Base-by-base conservation (phyloP, 1,139 yeast genomes). In the Kodamaea fungicola region DNA sequence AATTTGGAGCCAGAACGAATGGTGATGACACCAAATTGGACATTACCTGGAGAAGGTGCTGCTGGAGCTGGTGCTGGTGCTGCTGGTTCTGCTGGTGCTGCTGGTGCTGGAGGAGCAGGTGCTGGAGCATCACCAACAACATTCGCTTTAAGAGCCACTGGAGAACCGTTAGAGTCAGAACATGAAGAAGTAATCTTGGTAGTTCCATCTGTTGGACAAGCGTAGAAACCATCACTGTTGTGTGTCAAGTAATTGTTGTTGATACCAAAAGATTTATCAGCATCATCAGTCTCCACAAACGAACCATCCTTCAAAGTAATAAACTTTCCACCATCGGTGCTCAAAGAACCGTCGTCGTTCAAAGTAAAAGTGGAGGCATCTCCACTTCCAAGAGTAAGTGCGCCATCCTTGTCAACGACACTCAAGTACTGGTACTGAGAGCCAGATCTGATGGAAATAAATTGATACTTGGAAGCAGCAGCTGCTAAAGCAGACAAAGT, bases 381-480 rank as follows among this genome's bases (percentile, higher is more conserved):
- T 9, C 52, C 55, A 10, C 39, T 7, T 6, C 54, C 55, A 24
- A 55, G 52, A 12, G 42, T 40, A 22, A 54, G 40, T n/a, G 44
- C 45, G 30, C 42, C 46, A 29, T 40, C 29, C 8, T 38, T 31
- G 13, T 24, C 23, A 31, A 31, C 31, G 33, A 53, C 32, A 22
- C 37, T 12, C 19, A 38, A 29, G 42, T 46, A 53, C 27, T 57
- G 61, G 48, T 47, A 51, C 6, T 35, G 36, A n/a, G 60, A 44
- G 8, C 61, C 63, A 7, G 61, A 54, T 30, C 51, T 50, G 26
- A 55, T 50, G 16, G 53, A 43, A 25, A 55, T 33, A 12, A 53
- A 42, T 19, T 45, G 38, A 37, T 57, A 50, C 12, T 47, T 36
- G 33, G 46, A 44, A 19, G 55, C 57, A 26, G 62, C 61, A 25